phyloP scores from a whole-genome alignment of 1,139 yeast species.

The Saccharomyces hybrid region DNA sequence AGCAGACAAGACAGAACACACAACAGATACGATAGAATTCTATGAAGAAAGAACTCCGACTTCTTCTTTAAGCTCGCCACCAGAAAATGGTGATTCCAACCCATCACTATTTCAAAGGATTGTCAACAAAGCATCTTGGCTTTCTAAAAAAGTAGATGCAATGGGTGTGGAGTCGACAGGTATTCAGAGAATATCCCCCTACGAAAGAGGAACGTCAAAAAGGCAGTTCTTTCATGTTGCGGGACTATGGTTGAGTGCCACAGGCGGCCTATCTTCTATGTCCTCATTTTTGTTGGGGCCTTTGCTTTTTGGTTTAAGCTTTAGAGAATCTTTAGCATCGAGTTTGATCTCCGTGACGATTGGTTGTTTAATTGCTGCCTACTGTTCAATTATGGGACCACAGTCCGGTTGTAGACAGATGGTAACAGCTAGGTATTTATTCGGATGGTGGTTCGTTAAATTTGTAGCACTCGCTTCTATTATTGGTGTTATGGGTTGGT shows the following conservation, averaged over 20 bases:
- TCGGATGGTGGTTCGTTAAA: slow-evolving; percentile 80
- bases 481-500: slow-evolving; percentile 79
- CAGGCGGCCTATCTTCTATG: slow-evolving; percentile 81
- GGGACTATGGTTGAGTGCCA: slow-evolving; percentile 77
- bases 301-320: slow-evolving; percentile 55
- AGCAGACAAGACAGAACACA: neutral
- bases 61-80: neutral
- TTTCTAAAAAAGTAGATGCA: slow-evolving; percentile 37
- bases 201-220: slow-evolving; percentile 51
- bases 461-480: slow-evolving; percentile 61
- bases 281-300: slow-evolving; percentile 75
- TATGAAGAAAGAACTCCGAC: neutral
- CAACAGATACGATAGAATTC: neutral
- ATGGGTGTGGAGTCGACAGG: slow-evolving; percentile 73
- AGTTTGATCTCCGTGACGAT: slow-evolving; percentile 56
- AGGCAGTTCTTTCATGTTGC: slow-evolving; percentile 51
- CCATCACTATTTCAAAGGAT: neutral
- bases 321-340: slow-evolving; percentile 49
- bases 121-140: slow-evolving; percentile 2
- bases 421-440: slow-evolving; percentile 70
- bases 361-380: slow-evolving; percentile 73
- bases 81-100: neutral
- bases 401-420: slow-evolving; percentile 80
- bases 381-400: slow-evolving; percentile 80
- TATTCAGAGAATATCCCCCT: slow-evolving; percentile 65